Percentiles rank a stretch among this genome's conserved stretches.
Evolutionary conservation across 2,329 filamentous ascomycete species (phyloP).

Genomic region (Diaporthe sp.): DNA sequence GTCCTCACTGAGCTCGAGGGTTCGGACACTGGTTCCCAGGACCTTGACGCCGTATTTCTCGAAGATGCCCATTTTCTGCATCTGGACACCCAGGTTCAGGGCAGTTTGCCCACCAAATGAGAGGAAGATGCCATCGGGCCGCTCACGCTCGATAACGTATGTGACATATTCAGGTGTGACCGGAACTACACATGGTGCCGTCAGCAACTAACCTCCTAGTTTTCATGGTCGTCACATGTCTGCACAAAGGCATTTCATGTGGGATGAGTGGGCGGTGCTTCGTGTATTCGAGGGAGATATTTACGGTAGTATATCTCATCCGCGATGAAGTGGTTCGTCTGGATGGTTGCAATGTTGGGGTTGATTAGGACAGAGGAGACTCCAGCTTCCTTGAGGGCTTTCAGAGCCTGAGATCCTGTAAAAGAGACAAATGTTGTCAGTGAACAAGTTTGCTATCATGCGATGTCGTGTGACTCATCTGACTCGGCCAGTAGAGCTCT

Average conservation of each 20-base stretch:
- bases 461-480: slow-evolving; percentile 45
- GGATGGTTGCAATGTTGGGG: slow-evolving; percentile 98
- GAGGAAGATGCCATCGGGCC: slow-evolving; percentile 96
- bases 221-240: not conserved
- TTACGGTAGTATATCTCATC: slow-evolving; percentile 93
- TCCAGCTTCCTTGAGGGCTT: slow-evolving; percentile 95
- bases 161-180: slow-evolving; percentile 98
- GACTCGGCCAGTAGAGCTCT: slow-evolving; percentile 31
- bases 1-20: slow-evolving; percentile 94
- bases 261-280: not conserved
- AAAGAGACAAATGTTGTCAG: slow-evolving; percentile 37
- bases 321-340: slow-evolving; percentile 95
- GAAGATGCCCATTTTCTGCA: slow-evolving; percentile 96
- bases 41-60: slow-evolving; percentile 97
- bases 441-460: slow-evolving; percentile 15
- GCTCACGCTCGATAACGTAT: slow-evolving; percentile 96
- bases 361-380: slow-evolving; percentile 94
- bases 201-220: slow-evolving; percentile 10
- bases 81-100: slow-evolving; percentile 95
- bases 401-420: slow-evolving; percentile 92
- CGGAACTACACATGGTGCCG: slow-evolving; percentile 63
- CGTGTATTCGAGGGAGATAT: not conserved
- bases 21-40: slow-evolving; percentile 93
- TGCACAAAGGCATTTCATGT: not conserved
- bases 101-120: slow-evolving; percentile 98